A percentile compares a stretch with the other conserved stretches of the same genome.
These are phyloP conservation scores for Aspergillus persii DNA, from an alignment of 2,329 filamentous ascomycete genomes.

Conservation along the genomic window DNA sequence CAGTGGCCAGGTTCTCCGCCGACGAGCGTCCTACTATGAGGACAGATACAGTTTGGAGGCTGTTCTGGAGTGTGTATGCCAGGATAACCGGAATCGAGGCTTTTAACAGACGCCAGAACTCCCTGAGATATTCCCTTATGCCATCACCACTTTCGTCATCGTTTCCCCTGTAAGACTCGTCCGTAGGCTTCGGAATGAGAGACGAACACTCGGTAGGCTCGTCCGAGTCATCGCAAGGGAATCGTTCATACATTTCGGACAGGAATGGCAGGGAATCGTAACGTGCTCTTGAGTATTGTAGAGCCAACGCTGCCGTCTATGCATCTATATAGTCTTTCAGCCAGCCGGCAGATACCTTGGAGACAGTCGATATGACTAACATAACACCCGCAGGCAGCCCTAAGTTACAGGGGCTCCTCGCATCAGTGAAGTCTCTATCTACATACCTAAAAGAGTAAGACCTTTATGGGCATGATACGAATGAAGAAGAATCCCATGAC, in stretches of 20 bases:
- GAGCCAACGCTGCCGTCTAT: neutral
- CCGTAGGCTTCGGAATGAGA: conserved; percentile 27
- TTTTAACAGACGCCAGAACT: conserved; percentile 67
- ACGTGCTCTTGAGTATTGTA: neutral
- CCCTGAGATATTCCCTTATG: conserved; percentile 41
- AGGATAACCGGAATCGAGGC: conserved; percentile 75
- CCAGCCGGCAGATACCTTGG: neutral
- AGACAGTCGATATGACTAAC: neutral
- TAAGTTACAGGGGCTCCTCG: neutral
- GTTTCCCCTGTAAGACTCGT: conserved; percentile 31
- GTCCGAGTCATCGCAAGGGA: neutral
- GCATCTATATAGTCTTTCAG: neutral
- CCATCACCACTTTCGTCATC: conserved; percentile 40
- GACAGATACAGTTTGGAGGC: conserved; percentile 77
- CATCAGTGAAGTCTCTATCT: neutral
- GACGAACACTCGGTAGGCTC: conserved; percentile 26
- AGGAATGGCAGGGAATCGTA: neutral
- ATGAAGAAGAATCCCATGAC: neutral
- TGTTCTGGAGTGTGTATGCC: conserved; percentile 83
- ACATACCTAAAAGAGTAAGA: neutral
- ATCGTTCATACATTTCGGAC: conserved; percentile 11
- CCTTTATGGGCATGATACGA: neutral
- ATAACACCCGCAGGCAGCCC: neutral
- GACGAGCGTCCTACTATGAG: conserved; percentile 77
- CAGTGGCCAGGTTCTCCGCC: conserved; percentile 74